Evolutionary conservation across 1,284 basidiomycete genomes (phyloP).

Genomic region (Moesziomyces parantarcticus): DNA sequence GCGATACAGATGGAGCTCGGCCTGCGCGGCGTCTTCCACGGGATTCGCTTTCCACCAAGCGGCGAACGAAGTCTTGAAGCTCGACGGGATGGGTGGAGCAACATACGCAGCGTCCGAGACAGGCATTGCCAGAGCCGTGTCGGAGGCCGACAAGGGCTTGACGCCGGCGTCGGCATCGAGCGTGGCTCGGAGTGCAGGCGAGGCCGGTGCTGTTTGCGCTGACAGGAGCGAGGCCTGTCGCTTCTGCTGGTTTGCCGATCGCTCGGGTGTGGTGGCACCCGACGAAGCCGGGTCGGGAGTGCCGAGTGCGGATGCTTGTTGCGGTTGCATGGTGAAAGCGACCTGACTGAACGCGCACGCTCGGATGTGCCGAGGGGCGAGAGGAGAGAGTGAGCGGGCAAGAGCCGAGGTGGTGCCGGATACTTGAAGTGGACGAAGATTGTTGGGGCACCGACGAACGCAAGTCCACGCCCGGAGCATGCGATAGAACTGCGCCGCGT

Average conservation of each 20-base stretch:
- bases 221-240: slow-evolving; percentile 31
- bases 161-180: slow-evolving; percentile 7
- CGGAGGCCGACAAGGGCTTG: slow-evolving; percentile 23
- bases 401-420: neutral
- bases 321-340: slow-evolving; percentile 2
- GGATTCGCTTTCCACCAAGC: slow-evolving; percentile 54
- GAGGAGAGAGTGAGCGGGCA: neutral
- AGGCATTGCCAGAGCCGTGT: slow-evolving; percentile 17
- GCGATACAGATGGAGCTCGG: slow-evolving; percentile 56
- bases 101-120: slow-evolving; percentile 21
- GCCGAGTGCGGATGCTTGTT: slow-evolving; percentile 5
- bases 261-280: slow-evolving; percentile 5
- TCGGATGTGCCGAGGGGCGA: neutral
- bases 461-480: neutral
- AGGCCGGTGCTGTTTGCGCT: slow-evolving; percentile 26
- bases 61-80: slow-evolving; percentile 48
- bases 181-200: slow-evolving; percentile 10
- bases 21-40: slow-evolving; percentile 49
- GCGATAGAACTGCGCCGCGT: neutral
- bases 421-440: neutral
- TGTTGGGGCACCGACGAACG: neutral
- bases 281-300: slow-evolving; percentile 10
- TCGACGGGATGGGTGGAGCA: slow-evolving; percentile 51
- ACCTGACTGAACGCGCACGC: neutral
- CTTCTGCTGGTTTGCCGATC: slow-evolving; percentile 16